A percentile compares a stretch with the other conserved stretches of the same genome.
Evolutionary conservation across 148 eudicot species (phyloP).

Genomic region (Linanthus parryae): DNA sequence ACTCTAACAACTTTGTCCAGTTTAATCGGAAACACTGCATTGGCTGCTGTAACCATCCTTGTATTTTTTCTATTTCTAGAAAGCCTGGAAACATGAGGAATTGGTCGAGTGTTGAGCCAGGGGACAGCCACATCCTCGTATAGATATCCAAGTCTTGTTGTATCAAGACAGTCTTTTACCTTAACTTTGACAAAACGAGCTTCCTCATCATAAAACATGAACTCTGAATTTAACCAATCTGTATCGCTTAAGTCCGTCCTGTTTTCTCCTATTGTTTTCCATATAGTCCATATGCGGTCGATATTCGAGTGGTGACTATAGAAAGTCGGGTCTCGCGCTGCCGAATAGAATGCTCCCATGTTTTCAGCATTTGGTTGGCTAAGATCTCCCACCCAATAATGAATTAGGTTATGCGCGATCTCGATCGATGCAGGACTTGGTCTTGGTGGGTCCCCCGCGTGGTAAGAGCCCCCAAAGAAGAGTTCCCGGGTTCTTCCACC

Average conservation of each 20-base stretch:
- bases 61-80: too few relatives aligned
- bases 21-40: too few relatives aligned
- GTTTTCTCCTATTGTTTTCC: slow-evolving; percentile 49
- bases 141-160: slow-evolving; percentile 38
- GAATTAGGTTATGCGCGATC: slow-evolving; percentile 61
- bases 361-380: slow-evolving; percentile 50
- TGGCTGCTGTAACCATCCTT: too few relatives aligned
- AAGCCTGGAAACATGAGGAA: too few relatives aligned
- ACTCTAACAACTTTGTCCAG: too few relatives aligned
- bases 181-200: slow-evolving; percentile 42
- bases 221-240: slow-evolving; percentile 50
- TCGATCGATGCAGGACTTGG: slow-evolving; percentile 56
- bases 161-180: slow-evolving; percentile 56
- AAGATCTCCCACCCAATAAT: slow-evolving; percentile 56
- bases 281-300: slow-evolving; percentile 62
- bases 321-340: slow-evolving; percentile 64
- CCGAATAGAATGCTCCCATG: slow-evolving; percentile 83
- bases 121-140: slow-evolving; percentile 55
- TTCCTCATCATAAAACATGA: slow-evolving; percentile 70
- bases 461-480: slow-evolving; percentile 58
- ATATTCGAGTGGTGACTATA: slow-evolving; percentile 61
- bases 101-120: slow-evolving; percentile 45
- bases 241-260: slow-evolving; percentile 42
- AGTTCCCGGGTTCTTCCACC: slow-evolving; percentile 34
- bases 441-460: slow-evolving; percentile 43